Conservation (phyloP, 345 rosid species). For the Eucalyptus regnans region DNA sequence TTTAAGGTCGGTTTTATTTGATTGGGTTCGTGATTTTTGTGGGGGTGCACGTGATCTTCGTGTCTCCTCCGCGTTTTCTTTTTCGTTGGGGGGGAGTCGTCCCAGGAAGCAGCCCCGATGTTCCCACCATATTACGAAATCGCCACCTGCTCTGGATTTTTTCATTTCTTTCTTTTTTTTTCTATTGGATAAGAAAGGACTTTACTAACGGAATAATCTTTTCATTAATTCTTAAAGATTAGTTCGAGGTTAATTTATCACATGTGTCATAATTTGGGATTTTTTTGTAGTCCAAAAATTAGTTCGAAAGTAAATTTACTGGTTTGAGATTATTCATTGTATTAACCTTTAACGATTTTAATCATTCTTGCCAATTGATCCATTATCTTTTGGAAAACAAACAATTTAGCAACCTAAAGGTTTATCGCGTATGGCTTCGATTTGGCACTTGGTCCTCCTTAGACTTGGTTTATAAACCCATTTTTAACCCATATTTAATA, state of each 20-base stretch:
- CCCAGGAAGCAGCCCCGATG: not conserved
- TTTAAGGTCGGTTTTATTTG: not conserved
- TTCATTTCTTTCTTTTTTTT: too few relatives aligned
- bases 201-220: too few relatives aligned
- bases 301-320: too few relatives aligned
- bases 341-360: not conserved
- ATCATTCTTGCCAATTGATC: not conserved
- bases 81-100: not conserved
- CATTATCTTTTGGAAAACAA: not conserved
- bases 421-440: not conserved
- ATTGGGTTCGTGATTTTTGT: not conserved
- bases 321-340: too few relatives aligned
- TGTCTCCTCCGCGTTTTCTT: not conserved
- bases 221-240: too few relatives aligned
- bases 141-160: not conserved
- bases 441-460: not conserved
- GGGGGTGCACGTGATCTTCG: not conserved
- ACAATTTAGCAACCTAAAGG: not conserved
- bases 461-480: too few relatives aligned
- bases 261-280: fast-evolving
- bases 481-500: too few relatives aligned
- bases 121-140: not conserved
- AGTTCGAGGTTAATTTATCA: too few relatives aligned
- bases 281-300: too few relatives aligned
- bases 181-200: too few relatives aligned